Base-by-base conservation (phyloP, 495 filamentous ascomycete genomes). In the Neurospora sublineolata region DNA sequence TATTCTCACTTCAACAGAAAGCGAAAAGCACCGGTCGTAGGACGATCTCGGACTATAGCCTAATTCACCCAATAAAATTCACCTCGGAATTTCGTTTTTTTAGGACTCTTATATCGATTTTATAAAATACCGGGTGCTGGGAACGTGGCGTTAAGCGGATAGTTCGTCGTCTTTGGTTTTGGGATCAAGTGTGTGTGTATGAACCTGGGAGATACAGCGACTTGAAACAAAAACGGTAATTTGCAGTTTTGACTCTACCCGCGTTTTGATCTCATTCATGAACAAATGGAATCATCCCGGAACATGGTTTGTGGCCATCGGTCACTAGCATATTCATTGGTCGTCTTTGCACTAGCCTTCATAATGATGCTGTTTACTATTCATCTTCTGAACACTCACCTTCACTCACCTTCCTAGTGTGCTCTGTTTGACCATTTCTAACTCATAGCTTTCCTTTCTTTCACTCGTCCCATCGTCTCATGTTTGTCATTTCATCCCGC, bases 21-120 rank as follows among this genome's bases (percentile, higher is more conserved):
- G 89, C 82, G 91, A 94, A 78, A 94, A 94, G 80, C 91, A 94
- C 83, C 88, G 91, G 37, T 88, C 91, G 75, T 90, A 82, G 72
- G 52, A 75, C n/a, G 14, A 27, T 30, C 0, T 12, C 16, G 20
- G 38, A 39, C 37, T 10, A 46, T 71, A 37, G 23, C 23, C 52
- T 30, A 30, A 60, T 60, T 30, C 23, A 60, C 1, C 52, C 2
- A 7, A 60, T 60, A 30, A 23, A 60, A 60, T 16, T 30, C 52
- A 27, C 52, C 52, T 6, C 52, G 52, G 23, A 60, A 30, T 16
- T 27, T 16, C 12, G 52, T 52, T 20, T 60, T 60, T 14, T 60
- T 60, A 60, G 52, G 33, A 4, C n/a, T 60, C 52, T 58, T 30
- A 60, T 30, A 60, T 60, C 52, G 52, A 60, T 60, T 14, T 27